Base-by-base conservation (phyloP, 306 rosid species). In the Quercus ilex region DNA sequence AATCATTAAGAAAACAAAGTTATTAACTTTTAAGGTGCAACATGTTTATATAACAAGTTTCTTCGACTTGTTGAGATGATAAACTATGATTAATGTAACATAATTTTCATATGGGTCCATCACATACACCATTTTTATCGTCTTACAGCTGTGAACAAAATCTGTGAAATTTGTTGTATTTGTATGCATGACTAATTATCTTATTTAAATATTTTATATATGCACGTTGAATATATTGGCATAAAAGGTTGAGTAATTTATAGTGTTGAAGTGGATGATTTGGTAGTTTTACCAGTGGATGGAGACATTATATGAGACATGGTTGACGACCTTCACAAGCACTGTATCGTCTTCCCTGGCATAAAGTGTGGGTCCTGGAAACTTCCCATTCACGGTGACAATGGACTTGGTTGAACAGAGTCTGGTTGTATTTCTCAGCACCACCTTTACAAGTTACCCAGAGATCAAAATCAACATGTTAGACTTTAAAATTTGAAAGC, bases 281-380 rank as follows among this genome's bases (percentile, higher is more conserved):
- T 33, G 71, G n/a, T 4, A 21, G 13, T 79, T 38, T 72, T 52
- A 94, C 98, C 98, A 94, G 78, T 94, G 98, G 80, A 94, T 85
- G 76, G 89, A 80, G 20, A 88, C 82, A 38, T 94, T 94, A 74
- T 92, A 83, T 28, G 74, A 53, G 81, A 91, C 98, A 71, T 81
- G 89, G 78, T 94, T 94, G 60, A 81, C 80, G 14, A 94, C 98
- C 79, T 74, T 91, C 69, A 94, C 91, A 2, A 94, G 85, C 58
- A 94, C 94, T 5, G 87, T 91, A 28, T 94, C 97, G 74, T 79
- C 97, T 80, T 94, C 98, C 74, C 98, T 89, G 25, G 94, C 98
- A 57, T 92, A 89, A 52, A 94, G 86, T 51, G 97, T 94, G 43
- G 98, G 97, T 41, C 98, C 98, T 0, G 98, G 98, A 74, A 92